Conservation (phyloP, 1,284 basidiomycete genomes). For the Phylloboletellus chloephorus region DNA sequence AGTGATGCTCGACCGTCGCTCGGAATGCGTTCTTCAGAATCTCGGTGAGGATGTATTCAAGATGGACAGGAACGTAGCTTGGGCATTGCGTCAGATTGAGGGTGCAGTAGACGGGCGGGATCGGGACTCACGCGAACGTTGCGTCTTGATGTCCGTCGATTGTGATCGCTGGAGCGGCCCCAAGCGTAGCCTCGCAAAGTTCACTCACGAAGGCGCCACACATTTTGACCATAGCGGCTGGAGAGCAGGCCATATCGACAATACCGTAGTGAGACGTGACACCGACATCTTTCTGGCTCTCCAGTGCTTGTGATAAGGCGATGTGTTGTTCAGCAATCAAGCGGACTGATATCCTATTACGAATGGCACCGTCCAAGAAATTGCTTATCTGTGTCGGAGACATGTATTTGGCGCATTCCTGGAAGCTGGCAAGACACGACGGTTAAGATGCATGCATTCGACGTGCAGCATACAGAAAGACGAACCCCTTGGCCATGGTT, state of each 20-base stretch:
- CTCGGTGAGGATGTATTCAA: conserved; percentile 86
- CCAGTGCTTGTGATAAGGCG: conserved; percentile 65
- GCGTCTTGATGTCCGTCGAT: conserved; percentile 67
- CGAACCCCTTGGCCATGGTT: conserved; percentile 81
- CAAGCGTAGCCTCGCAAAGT: conserved; percentile 83
- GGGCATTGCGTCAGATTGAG: conserved; percentile 14
- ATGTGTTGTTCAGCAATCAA: conserved; percentile 93
- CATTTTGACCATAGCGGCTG: conserved; percentile 64
- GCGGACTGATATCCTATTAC: conserved; percentile 82
- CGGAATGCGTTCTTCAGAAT: conserved; percentile 87
- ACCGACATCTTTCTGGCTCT: conserved; percentile 31
- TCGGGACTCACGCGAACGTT: conserved; percentile 65
- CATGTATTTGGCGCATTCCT: conserved; percentile 83
- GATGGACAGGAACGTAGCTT: conserved; percentile 83
- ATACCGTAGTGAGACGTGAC: conserved; percentile 50
- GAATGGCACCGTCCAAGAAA: conserved; percentile 83
- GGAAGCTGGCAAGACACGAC: conserved; percentile 52
- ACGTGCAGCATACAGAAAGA: conserved; percentile 11
- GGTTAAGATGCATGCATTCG: conserved; percentile 1
- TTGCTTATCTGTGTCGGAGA: conserved; percentile 67
- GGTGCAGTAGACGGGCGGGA: not conserved
- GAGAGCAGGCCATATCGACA: conserved; percentile 66
- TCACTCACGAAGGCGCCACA: conserved; percentile 80
- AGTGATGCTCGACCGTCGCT: conserved; percentile 78
- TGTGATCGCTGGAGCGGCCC: conserved; percentile 58